phyloP scores from a whole-genome alignment of 768 basidiomycete species.

The Leccinum obscurum region DNA sequence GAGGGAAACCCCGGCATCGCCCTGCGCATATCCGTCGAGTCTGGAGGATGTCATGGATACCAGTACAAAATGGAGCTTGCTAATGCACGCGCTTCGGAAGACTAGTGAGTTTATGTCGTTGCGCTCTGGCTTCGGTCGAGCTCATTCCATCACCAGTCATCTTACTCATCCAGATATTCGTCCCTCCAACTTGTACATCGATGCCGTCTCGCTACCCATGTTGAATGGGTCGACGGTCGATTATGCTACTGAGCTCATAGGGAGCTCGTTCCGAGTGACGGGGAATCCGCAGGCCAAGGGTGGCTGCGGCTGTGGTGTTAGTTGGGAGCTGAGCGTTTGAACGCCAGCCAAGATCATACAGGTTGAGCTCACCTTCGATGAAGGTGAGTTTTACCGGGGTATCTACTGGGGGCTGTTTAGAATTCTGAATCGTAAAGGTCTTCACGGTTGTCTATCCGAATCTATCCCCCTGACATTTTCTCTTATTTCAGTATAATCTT shows the following conservation, averaged over 20 bases:
- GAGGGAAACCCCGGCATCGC: slow-evolving; percentile 65
- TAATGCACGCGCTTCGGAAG: slow-evolving; percentile 59
- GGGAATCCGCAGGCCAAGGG: slow-evolving; percentile 92
- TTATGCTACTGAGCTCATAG: slow-evolving; percentile 93
- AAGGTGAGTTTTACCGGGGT: background rate
- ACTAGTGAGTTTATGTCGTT: slow-evolving; percentile 65
- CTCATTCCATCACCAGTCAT: slow-evolving; percentile 42
- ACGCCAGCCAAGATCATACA: background rate
- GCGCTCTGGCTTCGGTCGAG: background rate
- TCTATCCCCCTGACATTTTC: background rate
- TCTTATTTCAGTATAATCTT: background rate
- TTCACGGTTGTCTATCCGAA: background rate
- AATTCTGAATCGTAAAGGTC: background rate
- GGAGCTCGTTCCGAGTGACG: slow-evolving; percentile 79
- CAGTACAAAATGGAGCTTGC: slow-evolving; percentile 92
- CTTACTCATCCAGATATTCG: slow-evolving; percentile 70
- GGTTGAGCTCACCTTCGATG: background rate
- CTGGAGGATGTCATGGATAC: slow-evolving; percentile 96
- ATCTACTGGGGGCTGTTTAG: background rate
- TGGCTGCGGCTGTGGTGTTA: slow-evolving; percentile 94
- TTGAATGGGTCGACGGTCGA: slow-evolving; percentile 89
- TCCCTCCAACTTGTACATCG: slow-evolving; percentile 79
- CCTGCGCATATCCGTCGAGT: slow-evolving; percentile 83
- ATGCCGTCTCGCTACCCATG: slow-evolving; percentile 80
- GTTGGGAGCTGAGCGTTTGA: slow-evolving; percentile 58